These are phyloP conservation scores for Akanthomyces uredinophilus DNA, from an alignment of 2,329 filamentous ascomycete species.

Conservation along the genomic window DNA sequence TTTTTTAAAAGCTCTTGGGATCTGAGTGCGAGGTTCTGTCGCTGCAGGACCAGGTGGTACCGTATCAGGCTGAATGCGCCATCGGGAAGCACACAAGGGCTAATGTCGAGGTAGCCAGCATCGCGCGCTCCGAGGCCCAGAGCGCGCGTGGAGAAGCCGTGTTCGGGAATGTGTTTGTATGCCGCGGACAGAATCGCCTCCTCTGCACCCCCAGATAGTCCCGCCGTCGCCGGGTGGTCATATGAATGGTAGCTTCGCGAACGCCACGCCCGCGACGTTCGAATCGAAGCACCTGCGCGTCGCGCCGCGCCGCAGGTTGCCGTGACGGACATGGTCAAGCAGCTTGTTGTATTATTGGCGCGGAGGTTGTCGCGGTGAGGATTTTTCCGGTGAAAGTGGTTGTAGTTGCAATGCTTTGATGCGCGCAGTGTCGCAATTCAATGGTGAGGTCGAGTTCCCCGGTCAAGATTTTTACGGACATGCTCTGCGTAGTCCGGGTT, in stretches of 20 bases:
- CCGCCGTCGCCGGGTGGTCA: constrained; percentile 55
- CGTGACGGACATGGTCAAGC: background rate
- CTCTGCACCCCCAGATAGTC: constrained; percentile 64
- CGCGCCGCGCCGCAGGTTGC: background rate
- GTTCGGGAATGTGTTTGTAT: constrained; percentile 67
- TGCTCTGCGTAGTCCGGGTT: background rate
- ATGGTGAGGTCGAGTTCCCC: background rate
- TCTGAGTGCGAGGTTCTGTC: constrained; percentile 50
- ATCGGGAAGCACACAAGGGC: constrained; percentile 72
- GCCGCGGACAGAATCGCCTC: constrained; percentile 75
- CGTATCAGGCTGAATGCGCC: constrained; percentile 77
- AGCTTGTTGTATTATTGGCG: background rate
- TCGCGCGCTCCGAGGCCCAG: constrained; percentile 76
- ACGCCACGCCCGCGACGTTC: background rate
- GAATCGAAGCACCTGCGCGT: background rate
- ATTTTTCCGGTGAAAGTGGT: background rate
- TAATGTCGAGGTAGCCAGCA: constrained; percentile 80
- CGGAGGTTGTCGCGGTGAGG: background rate
- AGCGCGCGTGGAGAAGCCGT: constrained; percentile 74
- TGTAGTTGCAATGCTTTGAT: background rate
- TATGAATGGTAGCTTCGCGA: constrained; percentile 62
- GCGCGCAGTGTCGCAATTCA: background rate
- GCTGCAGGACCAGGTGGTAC: constrained; percentile 67
- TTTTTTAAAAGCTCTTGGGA: constrained; percentile 36
- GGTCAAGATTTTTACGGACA: background rate